Conservation (phyloP, 495 filamentous ascomycete species). For the Penicillium atrosanguineum region DNA sequence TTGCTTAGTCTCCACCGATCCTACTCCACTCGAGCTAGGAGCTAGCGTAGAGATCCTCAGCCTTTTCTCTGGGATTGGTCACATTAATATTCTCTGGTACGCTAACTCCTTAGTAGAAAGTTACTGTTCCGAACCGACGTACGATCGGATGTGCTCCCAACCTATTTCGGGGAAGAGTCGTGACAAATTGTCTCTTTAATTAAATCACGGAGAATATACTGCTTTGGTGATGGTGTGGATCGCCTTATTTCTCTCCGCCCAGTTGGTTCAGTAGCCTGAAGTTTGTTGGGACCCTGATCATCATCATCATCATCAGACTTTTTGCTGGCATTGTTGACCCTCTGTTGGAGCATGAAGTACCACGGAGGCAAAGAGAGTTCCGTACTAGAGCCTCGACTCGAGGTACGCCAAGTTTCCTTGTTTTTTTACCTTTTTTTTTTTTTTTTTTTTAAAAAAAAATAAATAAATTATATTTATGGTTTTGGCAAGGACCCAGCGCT, state of each 20-base stretch:
- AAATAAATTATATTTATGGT: too few species aligned
- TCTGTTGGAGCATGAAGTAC: neutral
- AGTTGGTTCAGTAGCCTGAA: neutral
- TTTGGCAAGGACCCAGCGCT: neutral
- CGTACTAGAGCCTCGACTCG: neutral
- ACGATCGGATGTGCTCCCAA: constrained; percentile 1
- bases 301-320: neutral
- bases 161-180: neutral
- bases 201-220: constrained; percentile 8
- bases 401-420: neutral
- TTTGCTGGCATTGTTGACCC: neutral
- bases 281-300: neutral
- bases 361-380: neutral
- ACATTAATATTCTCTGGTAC: neutral
- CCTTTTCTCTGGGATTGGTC: neutral
- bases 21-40: neutral
- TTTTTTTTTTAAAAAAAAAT: too few species aligned
- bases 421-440: too few species aligned
- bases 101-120: neutral
- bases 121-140: neutral
- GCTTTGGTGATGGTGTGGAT: neutral
- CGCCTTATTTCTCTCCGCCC: neutral
- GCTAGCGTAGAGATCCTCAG: neutral
- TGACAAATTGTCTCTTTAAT: constrained; percentile 6
- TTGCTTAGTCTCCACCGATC: neutral